Evolutionary conservation across 2,329 filamentous ascomycete species (phyloP), one percentile per base, ranked within the genome.

Genomic region (Colletotrichum salicis): DNA sequence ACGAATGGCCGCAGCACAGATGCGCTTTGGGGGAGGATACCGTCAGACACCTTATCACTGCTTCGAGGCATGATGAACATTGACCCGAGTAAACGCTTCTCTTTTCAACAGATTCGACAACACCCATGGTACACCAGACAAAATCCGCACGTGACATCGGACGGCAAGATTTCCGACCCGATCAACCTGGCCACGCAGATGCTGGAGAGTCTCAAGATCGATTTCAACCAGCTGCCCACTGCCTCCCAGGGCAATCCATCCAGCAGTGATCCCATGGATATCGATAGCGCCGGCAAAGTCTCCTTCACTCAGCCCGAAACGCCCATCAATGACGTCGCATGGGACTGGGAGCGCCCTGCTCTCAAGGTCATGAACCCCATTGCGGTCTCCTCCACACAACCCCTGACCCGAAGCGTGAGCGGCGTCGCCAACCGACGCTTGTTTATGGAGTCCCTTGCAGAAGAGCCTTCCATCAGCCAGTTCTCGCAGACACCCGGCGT

Each of bases 71-170:
- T 99, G 94, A 93, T 99, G 87, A 94, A 90, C 74, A 86, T 98
- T 67, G 91, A 97, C 67, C 86, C 93, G 0, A 79, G 80, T 6
- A 91, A 89, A 74, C 91, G 96, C 54, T 98, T 98, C 84, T 92
- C 90, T n/a, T 92, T 98, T 75, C 89, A 93, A 62, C 91, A 95
- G 77, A 92, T 99, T 75, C 93, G 94, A 72, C 91, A 93, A 74
- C 96, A 99, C 82, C 96, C 95, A 1, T 99, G 96, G 96, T 98
- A 94, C 80, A 98, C 94, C 4, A 89, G 94, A 57, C 87, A 87
- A 71, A 99, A 98, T 80, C 88, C 87, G 37, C 92, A 95, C 76
- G 87, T 98, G 61, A 90, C 91, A 4, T 78, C 88, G 1, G 92
- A 95, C 72, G 96, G 96, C 75, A 90, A 87, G 74, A 88, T 95